Evolutionary conservation across 176 grass and related monocot genomes (phyloP).

Genomic region (Oryza longistaminata): DNA sequence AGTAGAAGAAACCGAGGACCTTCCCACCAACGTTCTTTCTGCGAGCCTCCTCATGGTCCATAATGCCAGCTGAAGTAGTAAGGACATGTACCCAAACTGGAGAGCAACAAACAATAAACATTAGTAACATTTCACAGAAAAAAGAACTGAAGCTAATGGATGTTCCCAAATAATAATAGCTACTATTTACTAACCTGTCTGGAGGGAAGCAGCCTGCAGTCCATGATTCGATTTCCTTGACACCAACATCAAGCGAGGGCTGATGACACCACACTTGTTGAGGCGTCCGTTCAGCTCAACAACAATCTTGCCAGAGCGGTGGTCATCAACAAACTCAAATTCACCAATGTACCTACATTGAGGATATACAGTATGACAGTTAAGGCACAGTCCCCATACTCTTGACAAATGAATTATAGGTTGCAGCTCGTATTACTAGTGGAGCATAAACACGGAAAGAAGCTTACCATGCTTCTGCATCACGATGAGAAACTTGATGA

Average conservation of each 20-base stretch:
- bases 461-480: constrained; percentile 81
- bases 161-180: not conserved
- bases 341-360: constrained; percentile 67
- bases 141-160: not conserved
- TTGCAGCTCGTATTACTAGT: not conserved
- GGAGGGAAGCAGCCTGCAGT: constrained; percentile 65
- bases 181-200: constrained; percentile 45
- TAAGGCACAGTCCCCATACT: not conserved
- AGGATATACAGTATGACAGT: not conserved
- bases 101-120: not conserved
- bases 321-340: constrained; percentile 69
- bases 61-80: constrained; percentile 79
- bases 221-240: constrained; percentile 71
- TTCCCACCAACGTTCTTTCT: constrained; percentile 81
- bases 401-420: not conserved
- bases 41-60: constrained; percentile 78
- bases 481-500: constrained; percentile 73
- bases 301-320: constrained; percentile 60
- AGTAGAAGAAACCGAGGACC: constrained; percentile 78
- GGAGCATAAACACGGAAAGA: not conserved
- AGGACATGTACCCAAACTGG: constrained; percentile 79
- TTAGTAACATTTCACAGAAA: not conserved
- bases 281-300: constrained; percentile 67
- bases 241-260: constrained; percentile 75
- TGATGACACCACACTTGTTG: constrained; percentile 75